phyloP scores from a whole-genome alignment of 352 stramenopile genomes.

The Pythium coloratum region DNA sequence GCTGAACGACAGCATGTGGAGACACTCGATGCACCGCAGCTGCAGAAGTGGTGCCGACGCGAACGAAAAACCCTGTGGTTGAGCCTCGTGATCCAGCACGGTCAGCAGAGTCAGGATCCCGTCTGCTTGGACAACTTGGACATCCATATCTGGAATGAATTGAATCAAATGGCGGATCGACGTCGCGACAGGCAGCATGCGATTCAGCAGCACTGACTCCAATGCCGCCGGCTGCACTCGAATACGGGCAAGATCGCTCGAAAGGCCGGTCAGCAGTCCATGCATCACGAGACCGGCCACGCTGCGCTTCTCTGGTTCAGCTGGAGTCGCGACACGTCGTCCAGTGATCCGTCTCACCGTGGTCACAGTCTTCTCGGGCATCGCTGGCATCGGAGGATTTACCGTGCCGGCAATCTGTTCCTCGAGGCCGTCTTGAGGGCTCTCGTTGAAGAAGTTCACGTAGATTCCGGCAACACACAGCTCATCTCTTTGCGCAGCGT shows the following conservation, averaged over 20 bases:
- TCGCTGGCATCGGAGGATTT: conserved; percentile 33
- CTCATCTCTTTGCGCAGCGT: conserved; percentile 79
- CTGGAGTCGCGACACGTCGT: conserved; percentile 22
- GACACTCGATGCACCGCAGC: conserved; percentile 80
- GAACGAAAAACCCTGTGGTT: conserved; percentile 80
- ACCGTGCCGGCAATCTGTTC: conserved; percentile 75
- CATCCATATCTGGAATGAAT: conserved; percentile 81
- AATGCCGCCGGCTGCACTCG: conserved; percentile 66
- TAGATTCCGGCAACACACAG: conserved; percentile 86
- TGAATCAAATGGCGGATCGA: conserved; percentile 82
- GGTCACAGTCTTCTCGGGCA: conserved; percentile 27
- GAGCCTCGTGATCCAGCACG: conserved; percentile 80
- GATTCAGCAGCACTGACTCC: conserved; percentile 67
- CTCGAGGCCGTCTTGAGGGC: conserved; percentile 68
- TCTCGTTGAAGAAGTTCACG: conserved; percentile 90
- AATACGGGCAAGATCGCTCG: conserved; percentile 71
- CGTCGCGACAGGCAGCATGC: conserved; percentile 74
- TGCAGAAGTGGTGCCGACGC: conserved; percentile 71
- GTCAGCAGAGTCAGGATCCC: conserved; percentile 71
- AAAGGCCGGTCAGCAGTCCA: conserved; percentile 62
- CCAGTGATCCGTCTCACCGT: conserved; percentile 19
- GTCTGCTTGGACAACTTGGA: conserved; percentile 77
- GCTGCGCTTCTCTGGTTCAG: conserved; percentile 43
- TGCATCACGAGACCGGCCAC: conserved; percentile 76
- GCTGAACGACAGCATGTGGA: conserved; percentile 89